Evolutionary conservation across 139 green algal genomes (phyloP).

Genomic region (Chlamydomonas incerta): DNA sequence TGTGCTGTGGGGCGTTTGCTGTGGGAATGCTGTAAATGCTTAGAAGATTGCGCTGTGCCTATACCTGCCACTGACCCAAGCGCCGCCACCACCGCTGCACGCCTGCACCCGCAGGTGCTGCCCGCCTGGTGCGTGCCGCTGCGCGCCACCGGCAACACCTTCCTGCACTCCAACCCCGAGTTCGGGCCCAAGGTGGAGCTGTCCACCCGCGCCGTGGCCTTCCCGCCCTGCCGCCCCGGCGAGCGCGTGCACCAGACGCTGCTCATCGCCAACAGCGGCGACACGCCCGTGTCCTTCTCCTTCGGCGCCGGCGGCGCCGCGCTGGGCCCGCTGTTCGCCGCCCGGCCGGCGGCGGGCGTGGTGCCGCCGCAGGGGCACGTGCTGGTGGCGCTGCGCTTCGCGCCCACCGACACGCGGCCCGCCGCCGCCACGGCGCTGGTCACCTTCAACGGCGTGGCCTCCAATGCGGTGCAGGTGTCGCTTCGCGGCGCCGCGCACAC

Average conservation of each 20-base stretch:
- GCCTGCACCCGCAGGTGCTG: neutral
- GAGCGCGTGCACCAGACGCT: constrained; percentile 66
- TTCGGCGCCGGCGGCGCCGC: constrained; percentile 37
- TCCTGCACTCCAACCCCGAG: constrained; percentile 63
- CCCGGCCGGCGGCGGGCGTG: constrained; percentile 51
- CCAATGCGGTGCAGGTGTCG: constrained; percentile 42
- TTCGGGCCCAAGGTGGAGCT: constrained; percentile 61
- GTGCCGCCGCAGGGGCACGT: constrained; percentile 64
- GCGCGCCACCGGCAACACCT: constrained; percentile 67
- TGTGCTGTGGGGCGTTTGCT: too few species aligned
- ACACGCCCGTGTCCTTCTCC: constrained; percentile 71
- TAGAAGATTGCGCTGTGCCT: too few species aligned
- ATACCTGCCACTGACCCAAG: too few species aligned
- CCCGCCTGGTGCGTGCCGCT: constrained; percentile 42
- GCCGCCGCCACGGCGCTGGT: constrained; percentile 29
- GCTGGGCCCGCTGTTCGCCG: constrained; percentile 30
- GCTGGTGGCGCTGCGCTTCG: constrained; percentile 69
- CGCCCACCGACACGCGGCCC: constrained; percentile 10
- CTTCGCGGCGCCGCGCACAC: constrained; percentile 55
- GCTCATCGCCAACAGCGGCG: constrained; percentile 72
- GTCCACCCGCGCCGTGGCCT: constrained; percentile 53
- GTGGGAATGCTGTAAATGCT: too few species aligned
- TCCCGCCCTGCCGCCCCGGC: constrained; percentile 63
- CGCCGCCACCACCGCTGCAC: too few species aligned
- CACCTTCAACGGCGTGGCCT: constrained; percentile 57